Conservation (phyloP, 192 early-diverging fungal genomes). For the Linnemannia exigua region DNA sequence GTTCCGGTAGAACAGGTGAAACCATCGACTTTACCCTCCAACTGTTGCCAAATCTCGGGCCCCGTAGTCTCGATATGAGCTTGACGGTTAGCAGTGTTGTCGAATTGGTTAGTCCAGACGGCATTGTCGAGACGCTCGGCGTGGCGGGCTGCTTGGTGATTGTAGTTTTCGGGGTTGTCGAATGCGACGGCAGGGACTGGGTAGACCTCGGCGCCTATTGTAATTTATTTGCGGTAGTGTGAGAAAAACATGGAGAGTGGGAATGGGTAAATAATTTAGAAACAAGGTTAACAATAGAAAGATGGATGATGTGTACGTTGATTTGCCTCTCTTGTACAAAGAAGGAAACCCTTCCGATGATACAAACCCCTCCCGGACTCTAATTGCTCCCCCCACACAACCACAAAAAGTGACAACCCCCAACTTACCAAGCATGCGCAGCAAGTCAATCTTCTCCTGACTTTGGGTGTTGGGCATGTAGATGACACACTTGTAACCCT, state of each 20-base stretch:
- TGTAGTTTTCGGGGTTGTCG: constrained; percentile 94
- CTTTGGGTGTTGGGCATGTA: constrained; percentile 99
- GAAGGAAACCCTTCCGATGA: constrained; percentile 14
- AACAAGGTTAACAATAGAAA: constrained; percentile 10
- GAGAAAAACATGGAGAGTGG: background rate
- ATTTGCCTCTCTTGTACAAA: background rate
- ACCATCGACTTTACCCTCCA: constrained; percentile 84
- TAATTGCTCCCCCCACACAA: background rate
- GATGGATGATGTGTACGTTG: background rate
- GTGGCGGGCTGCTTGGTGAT: constrained; percentile 89
- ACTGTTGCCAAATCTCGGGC: constrained; percentile 94
- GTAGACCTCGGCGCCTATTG: constrained; percentile 86
- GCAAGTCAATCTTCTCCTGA: constrained; percentile 95
- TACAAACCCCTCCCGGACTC: background rate
- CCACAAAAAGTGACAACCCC: background rate
- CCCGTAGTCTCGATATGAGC: constrained; percentile 97
- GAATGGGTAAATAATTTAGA: background rate
- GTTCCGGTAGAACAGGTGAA: constrained; percentile 96
- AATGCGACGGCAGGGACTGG: constrained; percentile 94
- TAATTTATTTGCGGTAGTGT: too few relatives aligned
- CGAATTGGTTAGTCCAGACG: constrained; percentile 98
- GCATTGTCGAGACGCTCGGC: constrained; percentile 87
- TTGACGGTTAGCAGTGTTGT: constrained; percentile 91
- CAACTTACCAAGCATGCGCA: constrained; percentile 83
- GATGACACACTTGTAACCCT: constrained; percentile 96